Base-by-base conservation (phyloP, 108 stramenopile species). In the Seminavis robusta region DNA sequence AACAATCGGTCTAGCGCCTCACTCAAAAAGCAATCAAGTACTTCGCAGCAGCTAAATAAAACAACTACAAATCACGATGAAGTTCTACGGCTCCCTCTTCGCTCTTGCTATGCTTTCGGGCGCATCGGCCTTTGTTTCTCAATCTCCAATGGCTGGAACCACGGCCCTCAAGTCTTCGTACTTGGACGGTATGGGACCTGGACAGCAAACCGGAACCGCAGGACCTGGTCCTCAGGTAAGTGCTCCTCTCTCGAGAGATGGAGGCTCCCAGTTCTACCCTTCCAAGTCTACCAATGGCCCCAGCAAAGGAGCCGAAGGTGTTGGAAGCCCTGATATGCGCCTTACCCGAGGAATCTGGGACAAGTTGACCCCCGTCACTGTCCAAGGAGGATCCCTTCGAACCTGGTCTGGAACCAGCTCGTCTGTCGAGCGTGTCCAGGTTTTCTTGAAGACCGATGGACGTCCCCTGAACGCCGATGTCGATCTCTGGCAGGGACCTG, bases 391-490 rank as follows among this genome's bases (percentile, higher is more conserved):
- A 39, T 83, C 84, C 20, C 83, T 90, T 32, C 59, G 67, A 49
- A 86, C 88, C 7, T 89, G 87, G 81, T 76, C 76, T n/a, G 73
- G 83, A 40, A 63, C 69, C 23, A 71, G 61, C 47, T 71, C 82
- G 52, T 44, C 54, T 31, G 67, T 81, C 19, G 81, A 83, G 33
- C 55, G 81, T 20, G 73, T 81, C 1, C 82, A 85, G 52, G 80
- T 90, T 26, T 55, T 77, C 47, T 62, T 90, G 67, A 79, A 77
- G 65, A 86, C 84, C 13, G 84, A 84, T 59, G 88, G 88, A 50
- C 84, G 84, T 71, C 89, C 89, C 15, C 63, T 90, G n/a, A 66
- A 81, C 47, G 85, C 84, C 49, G 66, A 90, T 47, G 61, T 90
- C 32, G 83, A 86, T 43, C 47, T 90, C 9, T 86, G 84, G 84